Base-by-base conservation (phyloP, 306 rosid species). In the Cucumis cinereus region DNA sequence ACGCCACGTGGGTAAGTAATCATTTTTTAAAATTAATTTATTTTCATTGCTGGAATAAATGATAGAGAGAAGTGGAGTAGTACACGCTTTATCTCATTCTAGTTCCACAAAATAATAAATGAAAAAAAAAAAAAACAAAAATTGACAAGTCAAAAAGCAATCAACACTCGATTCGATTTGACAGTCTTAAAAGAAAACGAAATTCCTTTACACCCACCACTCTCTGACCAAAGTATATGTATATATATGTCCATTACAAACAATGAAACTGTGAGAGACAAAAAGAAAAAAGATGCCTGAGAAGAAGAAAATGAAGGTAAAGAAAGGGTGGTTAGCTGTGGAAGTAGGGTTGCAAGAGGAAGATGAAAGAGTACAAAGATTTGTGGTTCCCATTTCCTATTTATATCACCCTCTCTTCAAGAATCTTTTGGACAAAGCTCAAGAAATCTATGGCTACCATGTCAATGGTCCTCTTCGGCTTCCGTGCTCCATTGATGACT, bases 381-480 rank as follows among this genome's bases (percentile, higher is more conserved):
- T 89, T 3, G 80, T 79, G 0, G 86, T 90, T 22, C 96, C 96
- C 0, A 90, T 90, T 1, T 85, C 91, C 0, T 88, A 85, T 59
- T 88, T 90, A 8, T 85, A 90, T 56, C 96, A 90, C 55, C 93
- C 91, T 41, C 86, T 90, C 30, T 83, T 90, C 80, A 86, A 86
- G 77, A 26, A 57, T 4, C 93, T 90, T 74, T 81, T 87, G 1
- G 96, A 90, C 43, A 83, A 81, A 63, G 96, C 96, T 71, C 76
- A 57, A 16, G 96, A 90, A 49, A 84, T 86, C 33, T 90, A 90
- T 53, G 93, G 96, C 0, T 90, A 90, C 86, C 93, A 90, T 35
- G 81, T 87, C 71, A 82, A 84, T 0, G 96, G 96, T 47, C 96
- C 93, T 3, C 96, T 90, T 40, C 77, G 83, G 57, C 93, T 90